phyloP scores from a whole-genome alignment of 1,284 basidiomycete genomes.

The Rhodofomes roseus region DNA sequence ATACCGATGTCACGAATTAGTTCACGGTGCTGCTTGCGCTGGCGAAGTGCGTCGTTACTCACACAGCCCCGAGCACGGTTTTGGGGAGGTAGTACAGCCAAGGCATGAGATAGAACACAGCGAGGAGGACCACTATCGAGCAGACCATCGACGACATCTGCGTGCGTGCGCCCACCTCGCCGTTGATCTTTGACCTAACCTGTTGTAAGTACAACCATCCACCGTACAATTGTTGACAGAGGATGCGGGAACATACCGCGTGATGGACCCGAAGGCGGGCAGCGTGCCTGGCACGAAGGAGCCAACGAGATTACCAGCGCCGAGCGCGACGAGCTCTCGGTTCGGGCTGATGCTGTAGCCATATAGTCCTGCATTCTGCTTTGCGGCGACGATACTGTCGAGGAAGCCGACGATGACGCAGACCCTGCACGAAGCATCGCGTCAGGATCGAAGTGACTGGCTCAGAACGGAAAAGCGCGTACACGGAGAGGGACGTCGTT shows the following conservation, averaged over 20 bases:
- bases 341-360: conserved; percentile 90
- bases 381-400: conserved; percentile 83
- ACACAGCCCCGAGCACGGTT: conserved; percentile 80
- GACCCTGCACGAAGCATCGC: conserved; percentile 38
- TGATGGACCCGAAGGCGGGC: conserved; percentile 88
- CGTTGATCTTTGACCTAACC: conserved; percentile 76
- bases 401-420: conserved; percentile 76
- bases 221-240: not conserved
- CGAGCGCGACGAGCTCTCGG: conserved; percentile 86
- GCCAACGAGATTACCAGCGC: conserved; percentile 74
- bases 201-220: conserved; percentile 1
- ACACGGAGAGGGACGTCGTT: conserved; percentile 81
- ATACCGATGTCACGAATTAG: not conserved
- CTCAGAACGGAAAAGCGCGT: conserved; percentile 23
- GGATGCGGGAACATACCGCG: conserved; percentile 44
- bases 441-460: conserved; percentile 5
- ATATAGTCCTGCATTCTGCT: conserved; percentile 81
- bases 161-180: conserved; percentile 80
- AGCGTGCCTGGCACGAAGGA: conserved; percentile 84
- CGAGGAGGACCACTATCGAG: conserved; percentile 69
- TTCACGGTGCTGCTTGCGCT: not conserved
- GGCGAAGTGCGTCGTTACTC: conserved; percentile 23
- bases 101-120: conserved; percentile 85
- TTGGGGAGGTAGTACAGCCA: conserved; percentile 77
- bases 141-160: conserved; percentile 87